phyloP scores from a whole-genome alignment of 2,329 filamentous ascomycete genomes.

The Neoarthrinium moseri region DNA sequence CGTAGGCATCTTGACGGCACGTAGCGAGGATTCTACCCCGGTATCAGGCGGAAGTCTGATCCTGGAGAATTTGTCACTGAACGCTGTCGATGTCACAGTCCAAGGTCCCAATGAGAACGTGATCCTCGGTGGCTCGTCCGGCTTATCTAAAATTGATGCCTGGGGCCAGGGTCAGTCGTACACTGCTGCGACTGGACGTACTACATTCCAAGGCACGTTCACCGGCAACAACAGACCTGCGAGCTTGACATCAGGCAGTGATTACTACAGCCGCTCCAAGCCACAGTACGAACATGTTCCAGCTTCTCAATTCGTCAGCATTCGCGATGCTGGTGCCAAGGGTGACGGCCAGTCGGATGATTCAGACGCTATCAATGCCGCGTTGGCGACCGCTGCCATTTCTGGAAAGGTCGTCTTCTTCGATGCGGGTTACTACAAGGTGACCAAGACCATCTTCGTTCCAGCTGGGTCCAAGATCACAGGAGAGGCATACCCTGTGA shows the following conservation, averaged over 20 bases:
- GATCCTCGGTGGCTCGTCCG: constrained; percentile 55
- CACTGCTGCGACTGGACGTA: constrained; percentile 37
- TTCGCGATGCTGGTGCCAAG: constrained; percentile 65
- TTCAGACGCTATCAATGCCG: constrained; percentile 65
- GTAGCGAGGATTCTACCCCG: constrained; percentile 29
- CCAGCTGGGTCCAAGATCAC: constrained; percentile 51
- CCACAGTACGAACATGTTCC: constrained; percentile 68
- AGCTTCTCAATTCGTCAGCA: constrained; percentile 62
- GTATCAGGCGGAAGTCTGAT: constrained; percentile 41
- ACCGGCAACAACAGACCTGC: constrained; percentile 47
- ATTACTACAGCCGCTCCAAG: constrained; percentile 73
- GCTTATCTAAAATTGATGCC: constrained; percentile 45
- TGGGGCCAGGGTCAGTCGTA: constrained; percentile 72
- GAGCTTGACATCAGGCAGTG: constrained; percentile 50
- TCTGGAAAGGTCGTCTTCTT: constrained; percentile 57
- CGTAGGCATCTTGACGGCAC: constrained; percentile 66
- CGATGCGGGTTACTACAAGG: constrained; percentile 60
- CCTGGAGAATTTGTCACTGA: constrained; percentile 47
- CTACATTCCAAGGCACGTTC: constrained; percentile 46
- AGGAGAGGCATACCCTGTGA: constrained; percentile 55
- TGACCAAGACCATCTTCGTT: constrained; percentile 53
- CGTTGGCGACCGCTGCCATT: constrained; percentile 56
- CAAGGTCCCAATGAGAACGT: constrained; percentile 42
- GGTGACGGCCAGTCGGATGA: constrained; percentile 77
- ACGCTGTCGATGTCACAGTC: constrained; percentile 39